Base-by-base conservation (phyloP, 108 stramenopile genomes). In the Skeletonema marinoi region DNA sequence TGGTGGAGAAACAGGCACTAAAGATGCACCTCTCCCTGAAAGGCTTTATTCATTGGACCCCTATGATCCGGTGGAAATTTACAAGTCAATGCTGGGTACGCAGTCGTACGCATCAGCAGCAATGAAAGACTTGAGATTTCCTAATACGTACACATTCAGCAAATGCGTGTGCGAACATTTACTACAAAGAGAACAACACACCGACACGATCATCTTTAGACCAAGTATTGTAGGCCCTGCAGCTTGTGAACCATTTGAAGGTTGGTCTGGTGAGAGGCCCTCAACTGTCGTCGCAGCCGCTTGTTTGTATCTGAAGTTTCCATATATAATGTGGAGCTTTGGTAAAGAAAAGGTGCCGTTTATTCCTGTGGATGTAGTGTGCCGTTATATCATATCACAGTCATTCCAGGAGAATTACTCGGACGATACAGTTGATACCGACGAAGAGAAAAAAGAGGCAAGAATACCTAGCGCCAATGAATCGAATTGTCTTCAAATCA, bases 211-310 rank as follows among this genome's bases (percentile, higher is more conserved):
- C 31, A 92, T 96, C 60, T 73, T 94, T 19, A 83, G 96, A 70
- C 96, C 96, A 12, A 89, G 93, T 70, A 94, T 96, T 67, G 93
- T 96, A 16, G 93, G 96, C 6, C 96, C 96, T 50, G 85, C 92
- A 25, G 70, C 86, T 10, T 82, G 89, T 48, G 70, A 84, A 65
- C 93, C 96, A 21, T 88, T 70, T 48, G 90, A 92, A 75, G 93
- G 93, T 12, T 96, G 92, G 93, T 89, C 92, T 10, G 96, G 96
- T 32, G 81, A 89, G n/a, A 90, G 83, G 60, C 93, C 93, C 41
- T 92, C 93, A 32, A 96, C 96, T 33, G 83, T 96, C 48, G 92
- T 93, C 60, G 96, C 96, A 42, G 96, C 88, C 39, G 88, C 90
- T 16, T 88, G 86, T 50, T 81, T 94, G 17, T 92, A 93, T 58